phyloP scores from a whole-genome alignment of 139 green algal species.

The Tetratostichococcus sp. region DNA sequence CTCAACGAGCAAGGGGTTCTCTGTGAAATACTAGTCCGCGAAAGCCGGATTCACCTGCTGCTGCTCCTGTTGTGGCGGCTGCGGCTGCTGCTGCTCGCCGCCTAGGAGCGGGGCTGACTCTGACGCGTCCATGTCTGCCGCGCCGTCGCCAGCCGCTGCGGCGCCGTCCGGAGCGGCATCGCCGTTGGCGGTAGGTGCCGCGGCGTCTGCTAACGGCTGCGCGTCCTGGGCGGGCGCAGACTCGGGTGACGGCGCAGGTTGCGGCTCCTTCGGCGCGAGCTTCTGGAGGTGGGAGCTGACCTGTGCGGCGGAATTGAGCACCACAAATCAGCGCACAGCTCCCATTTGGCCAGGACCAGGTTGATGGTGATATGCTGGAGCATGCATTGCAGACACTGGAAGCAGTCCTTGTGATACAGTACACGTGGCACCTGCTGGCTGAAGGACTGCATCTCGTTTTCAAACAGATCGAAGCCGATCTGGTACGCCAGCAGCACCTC shows the following conservation, averaged over 20 bases:
- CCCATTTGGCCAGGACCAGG: no score
- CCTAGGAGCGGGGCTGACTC: background rate
- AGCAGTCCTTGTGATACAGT: no score
- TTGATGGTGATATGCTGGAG: no score
- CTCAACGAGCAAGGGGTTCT: no score
- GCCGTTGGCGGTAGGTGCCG: conserved; percentile 1
- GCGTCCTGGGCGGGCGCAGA: conserved; percentile 7
- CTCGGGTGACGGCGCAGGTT: background rate
- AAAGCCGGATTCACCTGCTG: no score
- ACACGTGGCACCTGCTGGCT: conserved; percentile 49
- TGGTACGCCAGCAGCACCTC: conserved; percentile 89
- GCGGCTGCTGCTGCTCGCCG: conserved; percentile 17
- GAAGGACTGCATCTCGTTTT: conserved; percentile 93
- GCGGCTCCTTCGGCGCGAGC: conserved; percentile 2
- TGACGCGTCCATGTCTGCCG: background rate
- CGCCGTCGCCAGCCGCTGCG: background rate
- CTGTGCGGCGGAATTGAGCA: background rate
- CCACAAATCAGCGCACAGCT: no score
- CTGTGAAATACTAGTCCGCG: no score
- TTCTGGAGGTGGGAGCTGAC: conserved; percentile 10
- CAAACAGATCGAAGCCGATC: conserved; percentile 94
- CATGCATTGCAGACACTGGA: no score
- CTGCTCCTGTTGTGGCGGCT: conserved; percentile 7
- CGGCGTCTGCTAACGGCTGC: conserved; percentile 15
- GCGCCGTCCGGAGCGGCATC: background rate